Base-by-base conservation (phyloP, 2,329 filamentous ascomycete genomes). In the Trichophyton simii region DNA sequence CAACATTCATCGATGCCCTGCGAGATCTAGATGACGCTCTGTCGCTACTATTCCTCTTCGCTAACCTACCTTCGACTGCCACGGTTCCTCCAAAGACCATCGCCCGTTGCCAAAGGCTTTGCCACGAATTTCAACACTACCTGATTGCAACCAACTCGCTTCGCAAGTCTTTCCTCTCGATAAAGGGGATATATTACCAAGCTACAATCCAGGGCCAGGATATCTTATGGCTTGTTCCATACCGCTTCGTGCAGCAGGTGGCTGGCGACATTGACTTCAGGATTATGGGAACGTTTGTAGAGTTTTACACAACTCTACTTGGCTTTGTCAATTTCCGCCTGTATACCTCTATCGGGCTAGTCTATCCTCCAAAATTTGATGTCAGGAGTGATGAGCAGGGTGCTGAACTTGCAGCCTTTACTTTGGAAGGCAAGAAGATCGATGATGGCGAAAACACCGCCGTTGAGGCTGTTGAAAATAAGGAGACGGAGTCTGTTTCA, bases 131-230 rank as follows among this genome's bases (percentile, higher is more conserved):
- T 75, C 88, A 97, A 77, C 94, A 97, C 79, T 99, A 96, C 76
- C 82, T 99, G 65, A 99, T 99, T 72, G 83, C 87, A 55, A 95
- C 92, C 48, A 85, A 95, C 76, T 91, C 89, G 69, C 79, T 99
- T 68, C 88, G 89, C 71, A 97, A 96, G 79, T 96, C 91, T 0
- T 99, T 99, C 79, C 78, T 99, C 66, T 96, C 91, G 1, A 97
- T 99, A 77, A 99, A 99, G 81, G 94, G 94, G 64, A 97, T 99
- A 70, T 99, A 99, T 79, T 99, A 97, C 77, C 92, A 97, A 78
- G 94, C 92, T 25, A 96, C 87, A 59, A 95, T 99, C 64, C 90
- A 96, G 74, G 94, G 94, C 57, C 91, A 99, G 77, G 92, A 97
- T 70, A 88, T 99, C 58, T 80, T 97, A 66, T 99, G 94, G 94